Evolutionary conservation across 192 early-diverging fungal genomes (phyloP).

Genomic region (Spinellus fusiger): DNA sequence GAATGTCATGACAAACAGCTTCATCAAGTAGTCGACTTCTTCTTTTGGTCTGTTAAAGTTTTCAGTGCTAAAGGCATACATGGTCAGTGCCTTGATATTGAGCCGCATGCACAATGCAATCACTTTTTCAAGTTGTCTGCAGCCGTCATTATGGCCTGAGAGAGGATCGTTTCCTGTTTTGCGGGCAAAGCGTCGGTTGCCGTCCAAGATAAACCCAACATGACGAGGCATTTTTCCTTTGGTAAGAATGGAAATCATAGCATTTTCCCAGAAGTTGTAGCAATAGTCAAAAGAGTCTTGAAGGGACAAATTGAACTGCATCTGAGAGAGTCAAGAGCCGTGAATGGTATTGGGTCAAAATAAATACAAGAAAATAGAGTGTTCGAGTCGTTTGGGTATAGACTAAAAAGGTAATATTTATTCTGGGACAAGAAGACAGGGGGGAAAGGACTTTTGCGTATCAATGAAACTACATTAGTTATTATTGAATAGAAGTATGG

Average conservation of each 20-base stretch:
- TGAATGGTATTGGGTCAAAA: too few species aligned
- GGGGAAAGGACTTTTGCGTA: too few species aligned
- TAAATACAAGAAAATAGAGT: neutral
- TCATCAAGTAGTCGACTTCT: slow-evolving; percentile 86
- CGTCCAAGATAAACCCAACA: slow-evolving; percentile 96
- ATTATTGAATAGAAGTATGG: too few species aligned
- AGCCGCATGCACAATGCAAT: slow-evolving; percentile 84
- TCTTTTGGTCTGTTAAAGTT: slow-evolving; percentile 88
- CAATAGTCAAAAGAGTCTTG: neutral
- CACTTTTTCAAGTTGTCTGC: slow-evolving; percentile 73
- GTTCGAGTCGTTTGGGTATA: too few species aligned
- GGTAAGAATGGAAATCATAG: slow-evolving; percentile 28
- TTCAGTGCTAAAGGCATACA: slow-evolving; percentile 97
- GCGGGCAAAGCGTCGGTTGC: slow-evolving; percentile 88
- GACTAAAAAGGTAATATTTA: too few species aligned
- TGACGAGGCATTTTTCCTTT: slow-evolving; percentile 85
- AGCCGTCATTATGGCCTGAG: slow-evolving; percentile 79
- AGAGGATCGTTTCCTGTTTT: slow-evolving; percentile 47
- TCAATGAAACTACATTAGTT: too few species aligned
- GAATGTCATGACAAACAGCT: slow-evolving; percentile 72
- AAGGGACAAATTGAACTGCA: too few species aligned
- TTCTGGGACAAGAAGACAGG: too few species aligned
- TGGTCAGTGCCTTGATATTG: slow-evolving; percentile 80
- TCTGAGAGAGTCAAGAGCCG: too few species aligned
- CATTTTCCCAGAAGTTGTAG: slow-evolving; percentile 7